Percentiles rank a stretch among this genome's conserved stretches.
Conservation (phyloP, 2,329 filamentous ascomycete genomes). For the Malbranchea zuffiana region DNA sequence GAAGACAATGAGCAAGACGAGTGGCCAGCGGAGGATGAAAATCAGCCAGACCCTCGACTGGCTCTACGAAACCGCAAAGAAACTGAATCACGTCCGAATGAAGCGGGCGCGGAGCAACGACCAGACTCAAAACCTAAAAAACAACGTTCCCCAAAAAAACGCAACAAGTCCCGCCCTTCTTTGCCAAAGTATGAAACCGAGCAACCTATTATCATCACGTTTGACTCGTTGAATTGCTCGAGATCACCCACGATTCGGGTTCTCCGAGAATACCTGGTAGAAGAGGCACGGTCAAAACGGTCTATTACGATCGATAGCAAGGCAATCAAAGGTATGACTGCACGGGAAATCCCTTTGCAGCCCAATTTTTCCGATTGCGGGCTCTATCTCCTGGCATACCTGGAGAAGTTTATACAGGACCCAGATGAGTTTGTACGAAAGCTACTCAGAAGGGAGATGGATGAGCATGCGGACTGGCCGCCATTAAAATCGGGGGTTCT, state of each 20-base stretch:
- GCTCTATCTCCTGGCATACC: slow-evolving; percentile 72
- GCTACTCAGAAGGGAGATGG: slow-evolving; percentile 55
- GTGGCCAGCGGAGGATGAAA: slow-evolving; percentile 26
- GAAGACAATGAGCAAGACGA: slow-evolving; percentile 15
- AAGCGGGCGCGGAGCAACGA: slow-evolving; percentile 7
- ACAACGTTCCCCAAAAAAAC: slow-evolving; percentile 11
- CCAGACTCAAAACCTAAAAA: slow-evolving; percentile 10
- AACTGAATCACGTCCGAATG: neutral
- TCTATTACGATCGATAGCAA: slow-evolving; percentile 37
- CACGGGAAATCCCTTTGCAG: slow-evolving; percentile 66
- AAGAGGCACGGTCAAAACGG: slow-evolving; percentile 60
- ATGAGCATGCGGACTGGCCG: slow-evolving; percentile 45
- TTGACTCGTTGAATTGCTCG: slow-evolving; percentile 66
- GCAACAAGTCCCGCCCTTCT: slow-evolving; percentile 20
- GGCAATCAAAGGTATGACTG: slow-evolving; percentile 52
- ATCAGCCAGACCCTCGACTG: slow-evolving; percentile 6
- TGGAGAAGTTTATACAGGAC: slow-evolving; percentile 66
- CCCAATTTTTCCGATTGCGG: slow-evolving; percentile 83
- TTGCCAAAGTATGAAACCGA: slow-evolving; percentile 38
- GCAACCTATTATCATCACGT: slow-evolving; percentile 64
- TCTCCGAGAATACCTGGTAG: slow-evolving; percentile 64
- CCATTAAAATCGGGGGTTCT: slow-evolving; percentile 46
- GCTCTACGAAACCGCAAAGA: slow-evolving; percentile 4
- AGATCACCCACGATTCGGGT: slow-evolving; percentile 55
- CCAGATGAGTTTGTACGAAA: slow-evolving; percentile 60